Percentiles rank a stretch among this genome's conserved stretches.
These are phyloP conservation scores for Candida vaughaniae DNA, from an alignment of 805 yeast genomes.

Conservation along the genomic window DNA sequence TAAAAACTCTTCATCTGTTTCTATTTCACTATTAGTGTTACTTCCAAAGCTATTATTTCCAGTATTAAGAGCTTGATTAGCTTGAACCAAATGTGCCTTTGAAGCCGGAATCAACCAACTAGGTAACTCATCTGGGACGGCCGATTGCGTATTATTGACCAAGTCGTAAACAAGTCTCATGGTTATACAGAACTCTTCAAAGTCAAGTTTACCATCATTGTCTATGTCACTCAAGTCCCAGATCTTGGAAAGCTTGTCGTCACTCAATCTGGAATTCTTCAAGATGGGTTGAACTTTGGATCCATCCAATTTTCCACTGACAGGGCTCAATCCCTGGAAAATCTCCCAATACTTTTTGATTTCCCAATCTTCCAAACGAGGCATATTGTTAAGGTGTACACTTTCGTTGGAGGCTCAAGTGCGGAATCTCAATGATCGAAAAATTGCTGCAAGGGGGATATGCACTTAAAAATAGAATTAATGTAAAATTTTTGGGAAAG, in stretches of 20 bases:
- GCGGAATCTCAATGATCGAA: too few relatives aligned
- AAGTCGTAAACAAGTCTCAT: slow-evolving; percentile 93
- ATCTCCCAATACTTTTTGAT: slow-evolving; percentile 98
- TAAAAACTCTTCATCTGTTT: slow-evolving; percentile 61
- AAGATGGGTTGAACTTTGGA: slow-evolving; percentile 83
- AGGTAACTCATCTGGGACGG: slow-evolving; percentile 74
- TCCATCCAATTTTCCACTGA: slow-evolving; percentile 74
- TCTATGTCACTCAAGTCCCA: slow-evolving; percentile 96
- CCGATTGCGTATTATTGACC: slow-evolving; percentile 63
- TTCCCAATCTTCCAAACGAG: slow-evolving; percentile 90
- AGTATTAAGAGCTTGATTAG: slow-evolving; percentile 63
- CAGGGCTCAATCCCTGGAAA: slow-evolving; percentile 85
- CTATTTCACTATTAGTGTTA: slow-evolving; percentile 39
- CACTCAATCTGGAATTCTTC: slow-evolving; percentile 82
- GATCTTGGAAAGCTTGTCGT: slow-evolving; percentile 72
- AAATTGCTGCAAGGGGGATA: too few relatives aligned
- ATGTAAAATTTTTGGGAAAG: too few relatives aligned
- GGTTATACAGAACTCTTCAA: slow-evolving; percentile 96
- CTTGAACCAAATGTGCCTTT: slow-evolving; percentile 81
- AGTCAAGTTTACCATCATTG: slow-evolving; percentile 86
- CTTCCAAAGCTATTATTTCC: slow-evolving; percentile 17
- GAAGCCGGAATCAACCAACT: slow-evolving; percentile 91
- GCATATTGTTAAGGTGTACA: too few relatives aligned
- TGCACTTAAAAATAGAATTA: too few relatives aligned
- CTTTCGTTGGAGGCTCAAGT: too few relatives aligned